Conservation (phyloP, 108 stramenopile species). For the Skeletonema costatum region DNA sequence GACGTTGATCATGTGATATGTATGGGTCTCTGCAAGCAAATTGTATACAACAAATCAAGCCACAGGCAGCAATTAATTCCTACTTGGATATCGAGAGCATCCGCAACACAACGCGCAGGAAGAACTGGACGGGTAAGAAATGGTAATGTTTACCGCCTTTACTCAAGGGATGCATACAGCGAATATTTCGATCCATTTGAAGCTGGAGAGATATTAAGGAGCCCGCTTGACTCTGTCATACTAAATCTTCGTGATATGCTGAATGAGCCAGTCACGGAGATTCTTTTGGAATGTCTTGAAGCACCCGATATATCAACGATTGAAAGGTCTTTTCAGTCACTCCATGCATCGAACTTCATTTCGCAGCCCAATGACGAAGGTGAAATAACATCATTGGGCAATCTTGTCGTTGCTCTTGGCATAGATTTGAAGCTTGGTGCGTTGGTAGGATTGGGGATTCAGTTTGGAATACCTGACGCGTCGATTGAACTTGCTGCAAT, state of each 20-base stretch:
- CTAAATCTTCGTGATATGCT: constrained; percentile 78
- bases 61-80: constrained; percentile 84
- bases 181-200: constrained; percentile 77
- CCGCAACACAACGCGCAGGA: constrained; percentile 93
- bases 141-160: constrained; percentile 92
- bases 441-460: constrained; percentile 84
- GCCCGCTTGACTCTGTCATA: constrained; percentile 83
- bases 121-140: constrained; percentile 86
- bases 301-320: constrained; percentile 76
- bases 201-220: constrained; percentile 76
- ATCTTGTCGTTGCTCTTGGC: constrained; percentile 76
- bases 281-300: constrained; percentile 80
- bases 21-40: constrained; percentile 84
- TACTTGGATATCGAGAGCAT: constrained; percentile 88
- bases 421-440: constrained; percentile 77
- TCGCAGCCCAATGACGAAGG: constrained; percentile 59
- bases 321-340: constrained; percentile 73
- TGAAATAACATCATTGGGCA: constrained; percentile 73
- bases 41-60: constrained; percentile 69
- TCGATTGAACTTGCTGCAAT: constrained; percentile 83
- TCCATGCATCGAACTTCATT: constrained; percentile 71
- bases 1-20: constrained; percentile 97
- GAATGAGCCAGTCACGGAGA: constrained; percentile 64
- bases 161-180: constrained; percentile 62
- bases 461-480: constrained; percentile 83